Evolutionary conservation across 1,284 basidiomycete species (phyloP), one percentile per base, ranked within the genome.

Genomic region (Kwoniella shivajii): DNA sequence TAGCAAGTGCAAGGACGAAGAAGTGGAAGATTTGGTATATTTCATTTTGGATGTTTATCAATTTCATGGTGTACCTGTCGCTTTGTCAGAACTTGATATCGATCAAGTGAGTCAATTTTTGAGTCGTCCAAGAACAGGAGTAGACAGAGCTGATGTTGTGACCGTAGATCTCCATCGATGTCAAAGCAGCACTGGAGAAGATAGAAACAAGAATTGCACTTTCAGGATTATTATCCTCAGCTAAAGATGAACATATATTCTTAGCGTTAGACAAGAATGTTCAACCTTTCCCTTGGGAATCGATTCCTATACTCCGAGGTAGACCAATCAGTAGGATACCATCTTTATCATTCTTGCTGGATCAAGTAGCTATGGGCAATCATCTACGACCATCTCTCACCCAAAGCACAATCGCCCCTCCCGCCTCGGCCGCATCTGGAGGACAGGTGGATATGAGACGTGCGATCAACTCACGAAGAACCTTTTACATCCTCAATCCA

Each of bases 211-310:
- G 76, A 16, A 56, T 38, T 24, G 33, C 45, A 4, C 14, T 20
- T n/a, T 44, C 54, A 14, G 22, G 39, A 3, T 13, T 46, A 13
- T 31, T 29, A 7, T n/a, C 50, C 10, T 18, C 34, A 6, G 33
- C 46, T n/a, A 63, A 57, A 30, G 61, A 63, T 38, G 74, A 79
- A 53, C 95, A 99, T 72, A 78, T 88, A 34, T 95, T 97, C 79
- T 81, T 99, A 54, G 84, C 95, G 13, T 82, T 99, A 31, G 96
- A 98, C 78, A 92, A 92, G 79, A 88, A 91, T 60, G 81, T 95
- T 13, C 90, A 93, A 68, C 84, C 86, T 0, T 83, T 99, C 57
- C 95, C 96, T 1, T 99, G 95, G 96, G 96, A 99, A 79, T 94
- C 89, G 27, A 86, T 98, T 24, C 93, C 95, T 0, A 84, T 87